These are phyloP conservation scores for Entonaema liquescens DNA, from an alignment of 495 filamentous ascomycete genomes.

Conservation along the genomic window DNA sequence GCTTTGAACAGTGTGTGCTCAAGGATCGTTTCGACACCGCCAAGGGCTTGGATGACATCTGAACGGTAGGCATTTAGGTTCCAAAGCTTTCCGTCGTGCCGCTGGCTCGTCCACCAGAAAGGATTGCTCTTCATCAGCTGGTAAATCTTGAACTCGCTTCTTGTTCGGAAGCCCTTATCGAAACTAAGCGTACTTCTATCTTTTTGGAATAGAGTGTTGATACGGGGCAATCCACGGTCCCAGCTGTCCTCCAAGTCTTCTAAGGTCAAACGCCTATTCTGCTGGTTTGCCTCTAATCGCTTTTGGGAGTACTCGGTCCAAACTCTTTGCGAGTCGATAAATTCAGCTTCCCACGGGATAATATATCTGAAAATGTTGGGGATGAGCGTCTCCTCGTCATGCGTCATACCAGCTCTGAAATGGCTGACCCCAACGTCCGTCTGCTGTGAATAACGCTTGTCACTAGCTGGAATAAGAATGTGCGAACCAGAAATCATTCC, in stretches of 20 bases:
- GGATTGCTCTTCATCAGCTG: constrained; percentile 99
- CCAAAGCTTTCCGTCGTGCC: constrained; percentile 98
- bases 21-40: constrained; percentile 99
- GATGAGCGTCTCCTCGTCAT: constrained; percentile 97
- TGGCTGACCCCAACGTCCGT: constrained; percentile 98
- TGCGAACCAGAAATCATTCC: constrained; percentile 99
- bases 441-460: constrained; percentile 98
- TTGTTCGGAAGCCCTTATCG: constrained; percentile 96
- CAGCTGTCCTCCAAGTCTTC: constrained; percentile 99
- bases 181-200: constrained; percentile 97
- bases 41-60: constrained; percentile 97
- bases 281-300: constrained; percentile 94
- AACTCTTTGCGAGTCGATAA: constrained; percentile 97
- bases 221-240: constrained; percentile 97
- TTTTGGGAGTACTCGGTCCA: constrained; percentile 99
- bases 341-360: constrained; percentile 99
- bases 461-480: constrained; percentile 96
- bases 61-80: constrained; percentile 98
- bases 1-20: constrained; percentile 99
- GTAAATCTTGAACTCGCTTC: constrained; percentile 98
- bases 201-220: constrained; percentile 99
- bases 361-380: constrained; percentile 99
- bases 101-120: constrained; percentile 99
- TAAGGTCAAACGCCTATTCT: constrained; percentile 92
- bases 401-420: constrained; percentile 97